Percentiles rank a stretch among this genome's conserved stretches.
phyloP scores from a whole-genome alignment of 495 filamentous ascomycete genomes.

The Glarea lozoyensis region DNA sequence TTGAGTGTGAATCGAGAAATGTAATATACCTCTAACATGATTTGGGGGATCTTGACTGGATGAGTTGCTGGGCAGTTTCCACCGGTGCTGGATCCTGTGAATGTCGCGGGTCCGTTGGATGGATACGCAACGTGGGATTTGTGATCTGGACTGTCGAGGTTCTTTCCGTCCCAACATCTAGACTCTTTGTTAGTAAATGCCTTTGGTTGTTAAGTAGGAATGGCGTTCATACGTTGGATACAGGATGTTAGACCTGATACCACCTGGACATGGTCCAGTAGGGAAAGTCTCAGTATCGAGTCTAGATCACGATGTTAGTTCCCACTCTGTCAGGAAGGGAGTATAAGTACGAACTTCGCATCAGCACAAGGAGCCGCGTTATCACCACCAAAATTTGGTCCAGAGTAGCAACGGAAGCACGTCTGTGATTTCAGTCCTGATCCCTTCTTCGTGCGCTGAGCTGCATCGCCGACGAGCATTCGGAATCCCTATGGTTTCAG shows the following conservation, averaged over 20 bases:
- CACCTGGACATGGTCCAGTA: slow-evolving; percentile 44
- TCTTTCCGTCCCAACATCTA: slow-evolving; percentile 73
- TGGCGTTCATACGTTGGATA: slow-evolving; percentile 50
- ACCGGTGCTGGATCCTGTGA: slow-evolving; percentile 44
- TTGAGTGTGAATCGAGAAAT: not conserved
- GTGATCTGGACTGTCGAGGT: slow-evolving; percentile 42
- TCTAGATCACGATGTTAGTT: slow-evolving; percentile 19
- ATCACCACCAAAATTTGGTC: slow-evolving; percentile 40
- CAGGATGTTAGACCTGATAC: slow-evolving; percentile 66
- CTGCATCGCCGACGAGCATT: slow-evolving; percentile 35
- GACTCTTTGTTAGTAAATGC: slow-evolving; percentile 30
- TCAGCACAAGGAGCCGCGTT: slow-evolving; percentile 34
- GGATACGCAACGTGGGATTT: slow-evolving; percentile 50
- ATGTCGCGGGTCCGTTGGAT: slow-evolving; percentile 34
- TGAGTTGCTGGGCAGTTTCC: slow-evolving; percentile 41
- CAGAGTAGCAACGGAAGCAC: slow-evolving; percentile 42
- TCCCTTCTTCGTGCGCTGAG: not conserved
- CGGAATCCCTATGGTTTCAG: slow-evolving; percentile 27
- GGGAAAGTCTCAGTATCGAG: slow-evolving; percentile 43
- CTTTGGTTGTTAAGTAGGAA: not conserved
- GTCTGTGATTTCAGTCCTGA: slow-evolving; percentile 18
- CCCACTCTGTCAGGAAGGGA: not conserved
- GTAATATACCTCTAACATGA: slow-evolving; percentile 48
- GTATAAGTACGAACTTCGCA: slow-evolving; percentile 22
- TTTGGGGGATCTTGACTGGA: slow-evolving; percentile 43